Percentiles rank a stretch among this genome's conserved stretches.
Evolutionary conservation across 1,139 yeast species (phyloP).

Genomic region (Nakaseomyces glabratus): DNA sequence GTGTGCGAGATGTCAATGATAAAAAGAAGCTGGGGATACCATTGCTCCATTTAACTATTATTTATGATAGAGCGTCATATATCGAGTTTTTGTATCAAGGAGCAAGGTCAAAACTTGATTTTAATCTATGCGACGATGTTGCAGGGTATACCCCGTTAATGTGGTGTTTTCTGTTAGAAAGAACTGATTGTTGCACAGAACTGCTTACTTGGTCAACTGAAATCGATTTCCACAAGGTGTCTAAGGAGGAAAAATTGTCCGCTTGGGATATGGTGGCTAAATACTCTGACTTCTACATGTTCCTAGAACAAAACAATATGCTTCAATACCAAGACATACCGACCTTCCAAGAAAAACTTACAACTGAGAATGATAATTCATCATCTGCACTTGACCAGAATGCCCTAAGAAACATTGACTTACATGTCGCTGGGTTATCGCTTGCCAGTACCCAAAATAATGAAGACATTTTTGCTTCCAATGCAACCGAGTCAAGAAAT

Average conservation of each 20-base stretch:
- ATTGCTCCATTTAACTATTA: conserved; percentile 22
- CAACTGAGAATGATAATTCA: conserved; percentile 1
- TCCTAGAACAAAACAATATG: conserved; percentile 34
- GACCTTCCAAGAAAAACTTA: neutral
- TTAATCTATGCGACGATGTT: conserved; percentile 33
- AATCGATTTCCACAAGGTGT: conserved; percentile 30
- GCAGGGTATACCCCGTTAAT: conserved; percentile 40
- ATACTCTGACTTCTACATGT: conserved; percentile 33
- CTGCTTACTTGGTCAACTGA: conserved; percentile 36
- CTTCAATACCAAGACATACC: conserved; percentile 16
- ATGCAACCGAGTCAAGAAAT: conserved; percentile 7
- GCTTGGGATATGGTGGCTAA: conserved; percentile 35
- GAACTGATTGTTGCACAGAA: conserved; percentile 31
- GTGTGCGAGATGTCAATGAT: conserved; percentile 18
- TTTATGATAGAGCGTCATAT: conserved; percentile 23
- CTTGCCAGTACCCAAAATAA: conserved; percentile 18
- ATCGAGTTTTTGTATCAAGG: conserved; percentile 35
- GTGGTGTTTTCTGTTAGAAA: conserved; percentile 40
- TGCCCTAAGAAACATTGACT: conserved; percentile 33
- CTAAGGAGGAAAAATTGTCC: conserved; percentile 26
- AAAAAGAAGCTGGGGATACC: conserved; percentile 18
- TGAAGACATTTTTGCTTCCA: conserved; percentile 16
- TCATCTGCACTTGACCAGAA: conserved; percentile 9
- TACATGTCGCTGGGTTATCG: conserved; percentile 41
- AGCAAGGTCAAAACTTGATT: conserved; percentile 22